Evolutionary conservation across 495 filamentous ascomycete species (phyloP).

Genomic region (Aspergillus saccharolyticus): DNA sequence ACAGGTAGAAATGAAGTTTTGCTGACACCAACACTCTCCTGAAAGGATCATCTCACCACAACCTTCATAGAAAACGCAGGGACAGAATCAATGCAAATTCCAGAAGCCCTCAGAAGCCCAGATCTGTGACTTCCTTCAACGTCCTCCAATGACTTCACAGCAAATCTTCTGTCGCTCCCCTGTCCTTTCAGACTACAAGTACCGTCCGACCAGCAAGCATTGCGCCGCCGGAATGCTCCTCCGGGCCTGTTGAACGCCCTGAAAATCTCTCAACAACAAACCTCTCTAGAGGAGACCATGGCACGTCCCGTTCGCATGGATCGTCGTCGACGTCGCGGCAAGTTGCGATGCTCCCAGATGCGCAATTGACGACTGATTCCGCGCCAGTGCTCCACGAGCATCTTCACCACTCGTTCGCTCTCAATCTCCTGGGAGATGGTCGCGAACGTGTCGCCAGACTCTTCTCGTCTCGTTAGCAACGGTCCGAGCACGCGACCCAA

Average conservation of each 20-base stretch:
- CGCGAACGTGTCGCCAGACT: slow-evolving; percentile 11
- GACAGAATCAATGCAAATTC: too few relatives aligned
- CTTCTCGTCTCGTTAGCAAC: slow-evolving; percentile 22
- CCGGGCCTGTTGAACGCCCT: too few relatives aligned
- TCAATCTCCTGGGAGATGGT: slow-evolving; percentile 29
- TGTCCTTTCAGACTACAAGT: background rate
- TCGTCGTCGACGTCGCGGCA: background rate
- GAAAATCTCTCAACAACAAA: background rate
- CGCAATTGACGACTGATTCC: slow-evolving; percentile 30
- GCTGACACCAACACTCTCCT: too few relatives aligned
- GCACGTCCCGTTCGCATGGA: background rate
- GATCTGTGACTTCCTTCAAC: background rate
- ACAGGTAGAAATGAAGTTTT: too few relatives aligned
- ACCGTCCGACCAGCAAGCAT: background rate
- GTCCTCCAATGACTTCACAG: background rate
- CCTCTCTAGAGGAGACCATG: background rate
- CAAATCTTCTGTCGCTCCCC: background rate
- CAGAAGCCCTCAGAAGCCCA: too few relatives aligned
- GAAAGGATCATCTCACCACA: too few relatives aligned
- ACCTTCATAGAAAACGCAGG: too few relatives aligned
- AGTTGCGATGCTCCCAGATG: slow-evolving; percentile 19
- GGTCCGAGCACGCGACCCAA: slow-evolving; percentile 33
- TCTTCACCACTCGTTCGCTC: slow-evolving; percentile 25
- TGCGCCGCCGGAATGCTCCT: background rate
- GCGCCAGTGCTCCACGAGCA: slow-evolving; percentile 35